Conservation (phyloP, 768 basidiomycete species). For the Wakefieldia striispora region DNA sequence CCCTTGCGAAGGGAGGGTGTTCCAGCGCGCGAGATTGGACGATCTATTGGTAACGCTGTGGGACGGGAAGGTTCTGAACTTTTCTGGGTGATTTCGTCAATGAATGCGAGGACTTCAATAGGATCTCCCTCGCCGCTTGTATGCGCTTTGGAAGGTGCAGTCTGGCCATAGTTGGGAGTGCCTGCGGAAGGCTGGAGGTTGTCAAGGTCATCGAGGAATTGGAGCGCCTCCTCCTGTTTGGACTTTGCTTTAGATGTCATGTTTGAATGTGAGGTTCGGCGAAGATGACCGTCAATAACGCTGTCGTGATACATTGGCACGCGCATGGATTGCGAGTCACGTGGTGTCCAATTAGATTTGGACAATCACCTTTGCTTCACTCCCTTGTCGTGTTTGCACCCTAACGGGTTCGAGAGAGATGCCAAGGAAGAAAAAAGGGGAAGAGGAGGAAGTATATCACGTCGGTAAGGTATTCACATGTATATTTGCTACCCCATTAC, state of each 20-base stretch:
- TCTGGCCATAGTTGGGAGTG: constrained; percentile 26
- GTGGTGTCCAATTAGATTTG: constrained; percentile 2
- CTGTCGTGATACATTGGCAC: not conserved
- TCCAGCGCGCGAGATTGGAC: constrained; percentile 60
- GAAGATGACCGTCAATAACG: not conserved
- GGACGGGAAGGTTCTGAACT: constrained; percentile 73
- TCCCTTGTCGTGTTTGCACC: too few relatives aligned
- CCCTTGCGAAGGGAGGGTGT: constrained; percentile 74
- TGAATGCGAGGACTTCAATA: constrained; percentile 85
- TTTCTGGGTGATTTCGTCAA: constrained; percentile 94
- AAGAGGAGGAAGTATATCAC: constrained; percentile 41
- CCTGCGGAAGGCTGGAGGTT: constrained; percentile 54
- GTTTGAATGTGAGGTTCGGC: not conserved
- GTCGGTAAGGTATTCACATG: constrained; percentile 39
- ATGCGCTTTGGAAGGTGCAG: constrained; percentile 17
- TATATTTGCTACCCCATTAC: not conserved
- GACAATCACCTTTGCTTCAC: too few relatives aligned
- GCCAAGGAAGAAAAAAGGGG: constrained; percentile 27
- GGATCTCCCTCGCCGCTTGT: constrained; percentile 57
- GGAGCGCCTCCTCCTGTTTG: constrained; percentile 85
- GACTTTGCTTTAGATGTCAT: constrained; percentile 59
- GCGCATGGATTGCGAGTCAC: constrained; percentile 12
- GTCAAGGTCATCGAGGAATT: constrained; percentile 93
- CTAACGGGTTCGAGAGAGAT: constrained; percentile 7
- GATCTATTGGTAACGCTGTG: constrained; percentile 51